Base-by-base conservation (phyloP, 2,329 filamentous ascomycete species). In the Lachnellula willkommii region DNA sequence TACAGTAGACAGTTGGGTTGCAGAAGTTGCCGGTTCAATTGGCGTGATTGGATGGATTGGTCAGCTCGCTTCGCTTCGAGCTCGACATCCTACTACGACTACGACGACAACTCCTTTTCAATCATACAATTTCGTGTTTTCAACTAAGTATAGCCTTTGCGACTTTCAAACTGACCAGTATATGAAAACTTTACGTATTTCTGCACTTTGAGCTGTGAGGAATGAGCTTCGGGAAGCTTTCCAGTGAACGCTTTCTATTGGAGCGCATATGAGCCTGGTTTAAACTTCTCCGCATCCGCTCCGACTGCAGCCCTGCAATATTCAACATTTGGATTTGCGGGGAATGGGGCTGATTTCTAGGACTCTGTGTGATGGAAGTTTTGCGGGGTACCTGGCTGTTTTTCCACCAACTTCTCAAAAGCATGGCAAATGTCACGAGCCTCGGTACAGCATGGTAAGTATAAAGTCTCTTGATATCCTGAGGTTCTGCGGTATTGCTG, bases 331-430 rank as follows among this genome's bases (percentile, higher is more conserved):
- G 14, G 49, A 15, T 35, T 37, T 53, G 58, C 52, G 54, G 58
- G 58, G 58, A 53, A 50, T 55, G 47, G 35, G 14, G 43, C 20
- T 36, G 32, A 47, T 39, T 51, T 42, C 26, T 8, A 43, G 17
- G 48, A 22, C 6, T 55, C 12, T 45, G 47, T 50, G 32, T 54
- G 47, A 50, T 56, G 40, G 50, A 55, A 54, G 39, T 24, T 22
- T 20, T 61, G 53, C 58, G 55, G 58, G 55, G 58, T 59, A 52
- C n/a, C n/a, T 28, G 7, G 28, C 28, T 52, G 51, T 60, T 64
- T 61, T 56, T 61, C 62, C 62, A 12, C 50, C 32, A 17, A 12
- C 22, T 20, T 12, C 24, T 28, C 17, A 22, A 50, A 37, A 50
- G 15, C 15, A 15, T 24, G 32, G 22, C 24, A 53, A 35, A 32